These are phyloP conservation scores for Suillus americanus DNA, from an alignment of 768 basidiomycete species.

Conservation along the genomic window DNA sequence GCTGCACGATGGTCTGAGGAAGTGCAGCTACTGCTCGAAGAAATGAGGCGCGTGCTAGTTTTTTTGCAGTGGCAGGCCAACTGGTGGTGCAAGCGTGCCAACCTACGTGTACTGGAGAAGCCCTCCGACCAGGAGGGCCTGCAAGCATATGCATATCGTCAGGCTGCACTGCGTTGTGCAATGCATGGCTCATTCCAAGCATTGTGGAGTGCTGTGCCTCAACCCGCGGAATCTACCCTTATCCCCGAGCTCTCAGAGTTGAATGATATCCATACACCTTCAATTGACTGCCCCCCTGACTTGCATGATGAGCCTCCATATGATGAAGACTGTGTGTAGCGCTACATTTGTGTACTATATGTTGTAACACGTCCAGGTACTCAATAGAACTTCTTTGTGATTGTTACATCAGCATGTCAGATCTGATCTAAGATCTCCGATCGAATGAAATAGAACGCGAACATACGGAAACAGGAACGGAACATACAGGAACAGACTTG, in stretches of 20 bases:
- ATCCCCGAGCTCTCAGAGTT: not conserved
- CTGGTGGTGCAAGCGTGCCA: conserved; percentile 14
- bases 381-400: not conserved
- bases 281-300: not conserved
- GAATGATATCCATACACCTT: not conserved
- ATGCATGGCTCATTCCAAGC: not conserved
- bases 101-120: not conserved
- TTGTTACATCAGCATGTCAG: not conserved
- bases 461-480: not conserved
- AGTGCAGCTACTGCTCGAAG: conserved; percentile 23
- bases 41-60: conserved; percentile 19
- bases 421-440: not conserved
- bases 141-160: conserved; percentile 11
- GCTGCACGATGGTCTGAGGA: conserved; percentile 19
- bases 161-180: not conserved
- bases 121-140: not conserved
- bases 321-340: not conserved
- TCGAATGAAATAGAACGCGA: not conserved
- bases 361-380: not conserved
- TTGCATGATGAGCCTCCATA: not conserved
- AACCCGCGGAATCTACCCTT: not conserved
- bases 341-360: not conserved
- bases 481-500: not conserved
- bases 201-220: not conserved
- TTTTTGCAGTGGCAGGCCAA: conserved; percentile 16